Evolutionary conservation across 148 eudicot genomes (phyloP), one percentile per base, ranked within the genome.

Genomic region (Drosera capensis): DNA sequence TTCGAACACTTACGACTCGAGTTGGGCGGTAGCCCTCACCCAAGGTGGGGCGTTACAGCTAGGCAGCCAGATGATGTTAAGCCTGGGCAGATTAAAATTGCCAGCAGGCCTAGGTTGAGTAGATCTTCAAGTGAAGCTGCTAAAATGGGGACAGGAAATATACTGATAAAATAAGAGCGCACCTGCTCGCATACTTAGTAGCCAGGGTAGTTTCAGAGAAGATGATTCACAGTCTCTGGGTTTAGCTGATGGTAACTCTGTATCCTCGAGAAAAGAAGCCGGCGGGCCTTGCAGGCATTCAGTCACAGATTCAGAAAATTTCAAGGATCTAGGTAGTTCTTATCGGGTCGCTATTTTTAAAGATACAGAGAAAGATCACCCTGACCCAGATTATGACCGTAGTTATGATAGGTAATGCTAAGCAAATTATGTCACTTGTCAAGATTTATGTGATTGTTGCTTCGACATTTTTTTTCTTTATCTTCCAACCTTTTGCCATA

Each of bases 341-440:
- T 76, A 82, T 14, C 73, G 85, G 40, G 92, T 86, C 45, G 90
- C 96, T 15, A 80, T 83, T 50, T 60, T 88, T 37, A 83, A 71
- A 60, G 96, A 88, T 68, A 72, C 80, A 69, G 96, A 83, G 64
- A 88, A 88, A 59, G 96, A 88, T 51, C 80, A 70, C 14, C 54
- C 46, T 28, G 96, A 88, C 61, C 96, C 96, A 49, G 96, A 88
- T 59, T 88, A 88, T 72, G 96, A 88, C 46, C 78, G 96, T 45
- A 83, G 75, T 56, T 88, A 83, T 65, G 74, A 68, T 8, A 83
- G 96, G 96, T 83, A 49, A 3, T 45, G 25, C 16, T 46, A 8
- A 14, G n/a, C 14, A 13, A 37, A 20, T 20, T 35, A 1, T 20
- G 22, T 31, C 47, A 28, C 4, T 28, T 28, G 9, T 28, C 31